phyloP scores from a whole-genome alignment of 805 yeast species.

The Lipomyces anomalus region DNA sequence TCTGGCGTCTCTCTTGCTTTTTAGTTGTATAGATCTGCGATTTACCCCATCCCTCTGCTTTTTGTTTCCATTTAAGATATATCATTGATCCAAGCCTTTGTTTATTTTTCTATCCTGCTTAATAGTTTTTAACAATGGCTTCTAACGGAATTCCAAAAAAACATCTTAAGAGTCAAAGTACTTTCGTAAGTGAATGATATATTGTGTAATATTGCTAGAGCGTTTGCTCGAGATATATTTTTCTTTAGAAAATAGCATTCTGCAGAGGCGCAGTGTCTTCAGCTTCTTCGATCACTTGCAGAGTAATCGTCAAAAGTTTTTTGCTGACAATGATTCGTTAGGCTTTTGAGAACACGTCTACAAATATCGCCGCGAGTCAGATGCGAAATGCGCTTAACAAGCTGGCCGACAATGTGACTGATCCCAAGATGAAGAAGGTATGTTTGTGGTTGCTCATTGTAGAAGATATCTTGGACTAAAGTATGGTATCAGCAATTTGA shows the following conservation, averaged over 20 bases:
- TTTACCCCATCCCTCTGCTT: too few relatives aligned
- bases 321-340: too few relatives aligned
- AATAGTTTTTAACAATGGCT: too few relatives aligned
- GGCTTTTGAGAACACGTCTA: conserved; percentile 86
- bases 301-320: too few relatives aligned
- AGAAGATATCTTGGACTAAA: conserved; percentile 13
- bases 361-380: conserved; percentile 93
- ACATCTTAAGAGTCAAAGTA: conserved; percentile 65
- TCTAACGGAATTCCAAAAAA: conserved; percentile 29
- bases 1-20: too few relatives aligned
- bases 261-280: too few relatives aligned
- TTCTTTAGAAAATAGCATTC: too few relatives aligned
- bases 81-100: too few relatives aligned
- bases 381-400: conserved; percentile 94
- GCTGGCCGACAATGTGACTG: conserved; percentile 74
- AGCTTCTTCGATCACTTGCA: too few relatives aligned
- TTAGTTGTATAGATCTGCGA: too few relatives aligned
- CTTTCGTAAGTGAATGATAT: conserved; percentile 50
- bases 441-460: neutral
- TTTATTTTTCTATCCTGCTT: too few relatives aligned
- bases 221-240: neutral
- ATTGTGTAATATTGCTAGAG: neutral
- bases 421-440: conserved; percentile 32
- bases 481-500: conserved; percentile 57
- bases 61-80: too few relatives aligned